phyloP scores from a whole-genome alignment of 2,329 filamentous ascomycete genomes.

The Exophiala lecanii-corni region DNA sequence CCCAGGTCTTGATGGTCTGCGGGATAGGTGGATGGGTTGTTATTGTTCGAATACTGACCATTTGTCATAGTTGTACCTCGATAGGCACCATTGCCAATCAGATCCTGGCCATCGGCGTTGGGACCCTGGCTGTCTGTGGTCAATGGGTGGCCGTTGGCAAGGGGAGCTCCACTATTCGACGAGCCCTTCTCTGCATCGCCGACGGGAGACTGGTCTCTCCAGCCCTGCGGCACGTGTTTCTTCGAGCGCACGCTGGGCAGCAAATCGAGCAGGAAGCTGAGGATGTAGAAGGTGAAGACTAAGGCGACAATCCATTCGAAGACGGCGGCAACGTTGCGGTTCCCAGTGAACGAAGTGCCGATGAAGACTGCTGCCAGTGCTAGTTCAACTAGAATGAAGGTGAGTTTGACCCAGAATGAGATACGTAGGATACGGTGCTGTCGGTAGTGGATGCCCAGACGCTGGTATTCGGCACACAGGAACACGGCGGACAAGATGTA shows the following conservation, averaged over 20 bases:
- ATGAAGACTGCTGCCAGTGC: slow-evolving; percentile 64
- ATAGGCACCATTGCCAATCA: slow-evolving; percentile 9
- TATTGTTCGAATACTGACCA: too few relatives aligned
- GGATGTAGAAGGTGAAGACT: slow-evolving; percentile 55
- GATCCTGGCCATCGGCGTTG: background rate
- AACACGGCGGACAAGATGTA: slow-evolving; percentile 83
- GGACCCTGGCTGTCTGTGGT: slow-evolving; percentile 18
- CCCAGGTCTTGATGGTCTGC: slow-evolving; percentile 7
- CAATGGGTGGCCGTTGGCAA: slow-evolving; percentile 12
- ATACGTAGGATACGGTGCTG: slow-evolving; percentile 63
- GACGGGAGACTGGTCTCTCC: slow-evolving; percentile 10
- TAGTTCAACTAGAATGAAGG: slow-evolving; percentile 77
- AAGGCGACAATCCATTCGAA: slow-evolving; percentile 61
- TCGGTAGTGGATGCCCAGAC: slow-evolving; percentile 74
- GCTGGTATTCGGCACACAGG: slow-evolving; percentile 82
- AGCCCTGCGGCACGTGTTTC: slow-evolving; percentile 40
- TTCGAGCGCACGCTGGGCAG: slow-evolving; percentile 68
- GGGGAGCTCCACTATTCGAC: background rate
- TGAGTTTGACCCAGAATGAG: slow-evolving; percentile 84
- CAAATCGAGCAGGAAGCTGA: slow-evolving; percentile 84
- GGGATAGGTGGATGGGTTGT: slow-evolving; percentile 6
- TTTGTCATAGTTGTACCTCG: slow-evolving; percentile 14
- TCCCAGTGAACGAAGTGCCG: slow-evolving; percentile 37
- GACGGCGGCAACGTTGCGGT: slow-evolving; percentile 66
- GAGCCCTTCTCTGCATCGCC: slow-evolving; percentile 14